Base-by-base conservation (phyloP, 371 early-diverging fungal genomes). In the Mucor circinelloides region DNA sequence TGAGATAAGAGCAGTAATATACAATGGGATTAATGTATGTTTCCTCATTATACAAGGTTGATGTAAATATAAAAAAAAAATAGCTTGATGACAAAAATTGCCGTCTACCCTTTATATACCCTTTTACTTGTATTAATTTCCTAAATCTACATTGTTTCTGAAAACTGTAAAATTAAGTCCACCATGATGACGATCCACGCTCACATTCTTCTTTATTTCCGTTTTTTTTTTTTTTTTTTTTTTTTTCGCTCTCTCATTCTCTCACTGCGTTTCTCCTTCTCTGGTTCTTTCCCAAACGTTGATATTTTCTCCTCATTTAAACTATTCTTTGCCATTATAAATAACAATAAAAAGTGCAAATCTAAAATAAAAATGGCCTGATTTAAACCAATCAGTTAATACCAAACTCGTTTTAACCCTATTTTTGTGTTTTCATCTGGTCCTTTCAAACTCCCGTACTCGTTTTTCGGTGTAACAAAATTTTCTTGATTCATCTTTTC, bases 341-440 rank as follows among this genome's bases (percentile, higher is more conserved):
- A 32, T 32, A 32, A 8, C 3, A 15, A 62, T 13, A 50, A 52
- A 36, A 19, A 31, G 34, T 21, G 21, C 31, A 52, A 10, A 30
- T n/a, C n/a, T 5, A 31, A 44, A 32, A 50, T 19, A 31, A 50
- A 61, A 46, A 62, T 15, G 21, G 31, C 56, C n/a, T 30, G 27
- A 28, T 56, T 31, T 56, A 31, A 31, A 56, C 56, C 56, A 56
- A 56, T 56, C 31, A 56, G 21, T 56, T 6, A 2, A 56, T 17
- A 56, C 9, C 28, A 30, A 56, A 19, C 56, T 56, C 56, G 56
- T 56, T 56, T 56, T 56, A 32, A 56, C 28, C 56, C 56, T 56
- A 56, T 56, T 56, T 56, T 56, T 56, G 32, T 56, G 27, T 50
- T 50, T 27, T 12, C 50, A 50, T 50, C 50, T 50, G 25, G 50